Conservation (phyloP, 2,329 filamentous ascomycete genomes). For the Dactylellina drechsleri region DNA sequence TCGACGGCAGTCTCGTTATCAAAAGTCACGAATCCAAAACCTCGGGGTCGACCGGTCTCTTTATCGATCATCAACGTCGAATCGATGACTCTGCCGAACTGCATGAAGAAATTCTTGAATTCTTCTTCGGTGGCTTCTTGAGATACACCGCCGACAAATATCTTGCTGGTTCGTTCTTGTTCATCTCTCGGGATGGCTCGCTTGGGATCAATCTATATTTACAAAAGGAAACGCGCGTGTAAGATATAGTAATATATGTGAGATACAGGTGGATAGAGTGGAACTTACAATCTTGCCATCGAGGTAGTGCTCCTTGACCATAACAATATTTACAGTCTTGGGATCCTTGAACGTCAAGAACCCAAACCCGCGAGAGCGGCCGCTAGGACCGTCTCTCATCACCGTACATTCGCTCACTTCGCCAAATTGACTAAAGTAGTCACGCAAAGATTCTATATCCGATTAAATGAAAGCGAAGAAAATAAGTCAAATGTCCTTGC, state of each 20-base stretch:
- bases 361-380: constrained; percentile 92
- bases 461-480: constrained; percentile 21
- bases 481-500: constrained; percentile 31
- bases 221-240: constrained; percentile 33
- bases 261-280: not conserved
- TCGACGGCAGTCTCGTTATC: constrained; percentile 96
- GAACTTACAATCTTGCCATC: constrained; percentile 94
- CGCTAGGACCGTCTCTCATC: constrained; percentile 96
- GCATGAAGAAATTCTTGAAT: constrained; percentile 95
- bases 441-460: constrained; percentile 83
- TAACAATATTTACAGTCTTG: constrained; percentile 97
- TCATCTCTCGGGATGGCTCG: constrained; percentile 96
- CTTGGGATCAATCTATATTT: constrained; percentile 88
- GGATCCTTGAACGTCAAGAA: constrained; percentile 98
- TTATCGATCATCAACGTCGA: constrained; percentile 99
- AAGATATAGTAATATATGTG: not conserved
- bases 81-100: constrained; percentile 95
- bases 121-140: constrained; percentile 96
- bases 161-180: constrained; percentile 98
- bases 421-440: constrained; percentile 97
- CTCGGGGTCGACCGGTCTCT: constrained; percentile 93
- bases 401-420: constrained; percentile 98
- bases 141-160: constrained; percentile 96
- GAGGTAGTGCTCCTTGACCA: constrained; percentile 99
- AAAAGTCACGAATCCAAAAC: constrained; percentile 98